Base-by-base conservation (phyloP, 2,329 filamentous ascomycete species). In the Parascedosporium putredinis region DNA sequence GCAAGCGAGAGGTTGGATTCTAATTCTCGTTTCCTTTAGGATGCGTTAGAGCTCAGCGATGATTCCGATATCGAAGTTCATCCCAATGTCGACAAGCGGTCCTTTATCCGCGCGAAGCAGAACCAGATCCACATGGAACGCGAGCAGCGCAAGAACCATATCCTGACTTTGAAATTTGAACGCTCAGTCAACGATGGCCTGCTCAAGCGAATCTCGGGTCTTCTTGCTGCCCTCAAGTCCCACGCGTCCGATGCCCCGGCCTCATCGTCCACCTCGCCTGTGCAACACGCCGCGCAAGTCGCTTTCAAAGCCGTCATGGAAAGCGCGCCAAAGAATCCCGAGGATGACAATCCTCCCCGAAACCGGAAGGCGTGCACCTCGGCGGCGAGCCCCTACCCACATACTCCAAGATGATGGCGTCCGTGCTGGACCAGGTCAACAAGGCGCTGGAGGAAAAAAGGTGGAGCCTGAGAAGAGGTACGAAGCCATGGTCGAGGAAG, bases 61-160 rank as follows among this genome's bases (percentile, higher is more conserved):
- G 93, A 98, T 69, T 96, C 89, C 47, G 93, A 98, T 62, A 84
- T 98, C 60, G 93, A 98, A 71, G 93, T 97, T 47, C 93, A 98
- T 68, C 93, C 93, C 53, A 98, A 98, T 64, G 93, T 98, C 64
- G 93, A 98, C 72, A 98, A 98, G 68, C 81, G 85, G 47, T 97
- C 91, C 53, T 98, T 98, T 68, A 98, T 98, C 66, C 88, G 91
- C 56, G 94, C 93, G 56, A 98, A 98, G 71, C 93, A 97, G 72
- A 85, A 83, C 59, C 90, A 98, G 70, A 98, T 98, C 60, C 93
- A 98, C 67, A 82, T 90, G 62, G 85, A 96, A 64, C 84, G 93
- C 50, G 75, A 83, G 57, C 85, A 94, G 60, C 84, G 93, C 51
- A 88, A 86, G 64, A 82, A 86, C 59, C 84, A 95, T 61, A 97